A percentile compares a stretch with the other conserved stretches of the same genome.
Evolutionary conservation across 352 stramenopile genomes (phyloP).

Genomic region (Phytophthora uliginosa): DNA sequence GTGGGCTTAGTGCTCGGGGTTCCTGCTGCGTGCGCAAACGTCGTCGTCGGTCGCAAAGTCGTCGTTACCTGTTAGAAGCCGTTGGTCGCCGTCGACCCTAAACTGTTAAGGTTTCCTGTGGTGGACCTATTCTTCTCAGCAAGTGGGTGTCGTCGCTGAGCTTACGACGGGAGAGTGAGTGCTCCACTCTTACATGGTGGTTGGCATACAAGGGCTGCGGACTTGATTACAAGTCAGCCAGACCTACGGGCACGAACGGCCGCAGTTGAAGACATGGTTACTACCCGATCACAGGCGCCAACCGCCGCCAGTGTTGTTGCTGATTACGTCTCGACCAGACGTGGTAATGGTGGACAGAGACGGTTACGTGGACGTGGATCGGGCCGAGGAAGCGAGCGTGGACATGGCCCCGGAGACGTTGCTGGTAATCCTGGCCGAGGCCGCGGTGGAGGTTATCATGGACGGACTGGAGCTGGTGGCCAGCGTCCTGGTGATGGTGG

Average conservation of each 20-base stretch:
- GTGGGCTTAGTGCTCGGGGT: not conserved
- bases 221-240: not conserved
- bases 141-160: not conserved
- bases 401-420: no score
- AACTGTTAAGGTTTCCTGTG: no score
- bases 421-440: no score
- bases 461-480: no score
- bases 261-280: not conserved
- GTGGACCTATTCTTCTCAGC: no score
- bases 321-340: not conserved
- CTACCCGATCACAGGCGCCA: not conserved
- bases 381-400: no score
- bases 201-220: not conserved
- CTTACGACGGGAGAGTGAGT: not conserved
- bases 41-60: not conserved
- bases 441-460: no score
- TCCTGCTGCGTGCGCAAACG: not conserved
- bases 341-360: not conserved
- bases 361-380: no score
- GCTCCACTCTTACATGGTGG: not conserved
- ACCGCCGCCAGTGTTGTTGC: not conserved
- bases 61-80: not conserved
- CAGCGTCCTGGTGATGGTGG: not conserved
- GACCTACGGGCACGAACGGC: not conserved
- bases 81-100: not conserved